phyloP scores from a whole-genome alignment of 306 rosid species.

The Biancaea sappan region DNA sequence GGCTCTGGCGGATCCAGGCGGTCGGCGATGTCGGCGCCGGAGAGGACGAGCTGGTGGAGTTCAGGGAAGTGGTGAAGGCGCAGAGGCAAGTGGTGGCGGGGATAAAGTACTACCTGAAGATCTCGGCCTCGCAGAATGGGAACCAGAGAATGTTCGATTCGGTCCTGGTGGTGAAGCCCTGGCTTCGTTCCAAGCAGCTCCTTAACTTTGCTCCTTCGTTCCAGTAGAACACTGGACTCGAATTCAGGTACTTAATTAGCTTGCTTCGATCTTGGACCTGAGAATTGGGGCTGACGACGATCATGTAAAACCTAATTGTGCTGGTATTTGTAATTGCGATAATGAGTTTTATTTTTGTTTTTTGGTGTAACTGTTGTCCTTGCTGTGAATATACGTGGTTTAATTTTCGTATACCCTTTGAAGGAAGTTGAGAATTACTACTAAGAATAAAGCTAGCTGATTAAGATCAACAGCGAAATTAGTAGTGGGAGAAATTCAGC shows the following conservation, averaged over 20 bases:
- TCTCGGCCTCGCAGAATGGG: constrained; percentile 47
- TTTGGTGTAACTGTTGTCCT: too few relatives aligned
- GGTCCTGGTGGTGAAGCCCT: constrained; percentile 70
- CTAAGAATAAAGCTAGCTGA: too few relatives aligned
- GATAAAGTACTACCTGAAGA: constrained; percentile 61
- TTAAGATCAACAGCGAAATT: too few relatives aligned
- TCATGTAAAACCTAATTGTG: background rate
- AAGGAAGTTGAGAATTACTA: too few relatives aligned
- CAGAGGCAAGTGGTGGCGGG: constrained; percentile 80
- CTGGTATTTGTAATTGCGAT: background rate
- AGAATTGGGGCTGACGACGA: background rate
- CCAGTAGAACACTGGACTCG: background rate
- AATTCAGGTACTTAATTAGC: too few relatives aligned
- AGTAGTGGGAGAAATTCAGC: too few relatives aligned
- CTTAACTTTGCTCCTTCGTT: constrained; percentile 55
- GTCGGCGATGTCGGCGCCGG: background rate
- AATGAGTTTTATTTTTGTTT: background rate
- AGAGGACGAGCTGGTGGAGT: constrained; percentile 39
- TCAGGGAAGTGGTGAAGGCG: constrained; percentile 72
- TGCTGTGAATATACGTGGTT: too few relatives aligned
- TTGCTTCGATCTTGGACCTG: too few relatives aligned
- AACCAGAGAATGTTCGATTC: constrained; percentile 47
- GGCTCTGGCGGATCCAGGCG: background rate
- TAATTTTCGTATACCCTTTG: too few relatives aligned
- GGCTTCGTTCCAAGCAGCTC: constrained; percentile 56